These are phyloP conservation scores for Jasminum sambac DNA, from an alignment of 257 asterid genomes.

Conservation along the genomic window DNA sequence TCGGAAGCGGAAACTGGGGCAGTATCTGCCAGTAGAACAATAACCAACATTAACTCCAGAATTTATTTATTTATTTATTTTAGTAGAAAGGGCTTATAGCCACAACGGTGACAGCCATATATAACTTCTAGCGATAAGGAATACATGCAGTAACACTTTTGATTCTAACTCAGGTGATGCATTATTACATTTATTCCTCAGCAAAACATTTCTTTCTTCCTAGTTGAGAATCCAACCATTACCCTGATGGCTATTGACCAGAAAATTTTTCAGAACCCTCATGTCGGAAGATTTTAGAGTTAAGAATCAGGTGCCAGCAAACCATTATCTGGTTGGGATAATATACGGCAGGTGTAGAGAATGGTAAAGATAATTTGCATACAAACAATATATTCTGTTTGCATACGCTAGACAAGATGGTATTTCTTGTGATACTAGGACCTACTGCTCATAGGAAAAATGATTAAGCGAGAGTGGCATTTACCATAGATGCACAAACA, in stretches of 20 bases:
- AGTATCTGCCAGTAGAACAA: constrained; percentile 35
- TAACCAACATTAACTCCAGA: constrained; percentile 19
- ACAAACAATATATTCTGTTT: not conserved
- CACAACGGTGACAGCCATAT: not conserved
- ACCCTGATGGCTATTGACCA: not conserved
- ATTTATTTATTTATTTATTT: no score
- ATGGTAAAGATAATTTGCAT: not conserved
- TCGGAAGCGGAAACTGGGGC: constrained; percentile 58
- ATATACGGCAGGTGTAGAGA: not conserved
- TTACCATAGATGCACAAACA: not conserved
- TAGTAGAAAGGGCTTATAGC: not conserved
- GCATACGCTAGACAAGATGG: not conserved
- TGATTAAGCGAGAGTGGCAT: not conserved
- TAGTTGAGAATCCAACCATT: not conserved
- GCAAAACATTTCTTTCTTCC: not conserved
- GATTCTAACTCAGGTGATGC: not conserved
- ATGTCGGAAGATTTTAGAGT: not conserved
- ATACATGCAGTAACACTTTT: constrained; percentile 1
- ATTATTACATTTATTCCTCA: no score
- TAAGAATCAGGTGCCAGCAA: constrained; percentile 9
- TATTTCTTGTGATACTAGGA: not conserved
- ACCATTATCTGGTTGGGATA: constrained; percentile 7
- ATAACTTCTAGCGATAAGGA: constrained; percentile 9
- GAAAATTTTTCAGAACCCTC: not conserved
- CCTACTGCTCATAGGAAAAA: constrained; percentile 3